Percentiles rank a stretch among this genome's conserved stretches.
These are phyloP conservation scores for Colletotrichum scovillei DNA, from an alignment of 2,329 filamentous ascomycete genomes.

Conservation along the genomic window DNA sequence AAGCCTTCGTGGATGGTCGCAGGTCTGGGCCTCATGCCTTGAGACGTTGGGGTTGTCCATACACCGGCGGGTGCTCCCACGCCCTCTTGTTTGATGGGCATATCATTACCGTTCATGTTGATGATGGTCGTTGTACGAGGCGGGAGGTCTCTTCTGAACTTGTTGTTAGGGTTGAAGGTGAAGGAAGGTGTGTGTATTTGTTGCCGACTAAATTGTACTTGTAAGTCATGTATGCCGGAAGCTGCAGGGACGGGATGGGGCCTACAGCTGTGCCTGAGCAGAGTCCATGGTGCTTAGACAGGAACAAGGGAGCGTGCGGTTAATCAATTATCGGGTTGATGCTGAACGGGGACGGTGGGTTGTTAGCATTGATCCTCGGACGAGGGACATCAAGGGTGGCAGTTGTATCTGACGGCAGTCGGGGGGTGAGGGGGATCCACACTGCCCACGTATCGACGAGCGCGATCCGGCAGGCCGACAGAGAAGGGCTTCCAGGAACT, in stretches of 20 bases:
- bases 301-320: conserved; percentile 47
- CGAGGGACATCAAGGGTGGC: conserved; percentile 43
- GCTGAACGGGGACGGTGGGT: conserved; percentile 45
- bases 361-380: conserved; percentile 53
- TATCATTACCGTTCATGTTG: conserved; percentile 64
- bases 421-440: conserved; percentile 41
- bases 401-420: conserved; percentile 40
- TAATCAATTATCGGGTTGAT: conserved; percentile 50
- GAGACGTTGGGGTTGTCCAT: conserved; percentile 67
- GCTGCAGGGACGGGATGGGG: conserved; percentile 39
- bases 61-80: conserved; percentile 57
- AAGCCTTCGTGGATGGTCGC: conserved; percentile 72
- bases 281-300: conserved; percentile 60
- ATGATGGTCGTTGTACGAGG: conserved; percentile 56
- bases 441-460: conserved; percentile 44
- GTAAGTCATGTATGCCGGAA: conserved; percentile 43
- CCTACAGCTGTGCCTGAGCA: conserved; percentile 65
- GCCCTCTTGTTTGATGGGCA: conserved; percentile 59
- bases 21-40: conserved; percentile 63
- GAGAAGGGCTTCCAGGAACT: conserved; percentile 48
- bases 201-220: conserved; percentile 57
- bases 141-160: conserved; percentile 57
- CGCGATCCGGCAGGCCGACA: conserved; percentile 49
- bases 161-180: conserved; percentile 59
- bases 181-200: conserved; percentile 62